These are phyloP conservation scores for Metschnikowia kunwiensis DNA, from an alignment of 805 yeast genomes.

Conservation along the genomic window DNA sequence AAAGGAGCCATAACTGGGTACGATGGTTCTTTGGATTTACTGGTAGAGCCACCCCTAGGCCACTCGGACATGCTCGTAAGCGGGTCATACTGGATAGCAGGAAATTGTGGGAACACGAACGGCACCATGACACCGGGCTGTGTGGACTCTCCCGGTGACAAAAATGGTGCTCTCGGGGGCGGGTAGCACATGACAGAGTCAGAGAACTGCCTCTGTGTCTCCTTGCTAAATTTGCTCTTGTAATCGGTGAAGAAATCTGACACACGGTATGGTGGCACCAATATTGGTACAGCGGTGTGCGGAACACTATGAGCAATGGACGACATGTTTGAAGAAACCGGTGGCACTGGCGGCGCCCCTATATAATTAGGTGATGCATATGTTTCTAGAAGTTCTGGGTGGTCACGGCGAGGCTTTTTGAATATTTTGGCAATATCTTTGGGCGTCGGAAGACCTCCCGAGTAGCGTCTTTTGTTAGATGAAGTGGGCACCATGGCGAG, in stretches of 20 bases:
- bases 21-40: too few relatives aligned
- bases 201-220: conserved; percentile 20
- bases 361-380: background rate
- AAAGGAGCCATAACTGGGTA: conserved; percentile 34
- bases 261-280: conserved; percentile 29
- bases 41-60: too few relatives aligned
- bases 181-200: conserved; percentile 30
- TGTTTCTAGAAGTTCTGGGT: conserved; percentile 4
- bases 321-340: conserved; percentile 1
- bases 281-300: conserved; percentile 32
- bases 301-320: conserved; percentile 38
- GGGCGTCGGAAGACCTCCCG: conserved; percentile 16
- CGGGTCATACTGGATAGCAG: conserved; percentile 21
- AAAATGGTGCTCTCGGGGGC: conserved; percentile 39
- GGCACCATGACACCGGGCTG: conserved; percentile 39
- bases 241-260: conserved; percentile 38
- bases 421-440: conserved; percentile 15
- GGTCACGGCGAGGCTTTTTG: conserved; percentile 11
- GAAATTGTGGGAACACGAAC: conserved; percentile 43
- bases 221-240: conserved; percentile 14
- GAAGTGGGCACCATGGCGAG: conserved; percentile 5
- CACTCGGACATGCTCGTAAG: conserved; percentile 9
- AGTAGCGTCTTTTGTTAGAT: conserved; percentile 11
- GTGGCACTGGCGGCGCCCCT: conserved; percentile 3
- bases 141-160: conserved; percentile 2